These are phyloP conservation scores for Colletotrichum cordylinicola DNA, from an alignment of 2,329 filamentous ascomycete species.

Conservation along the genomic window DNA sequence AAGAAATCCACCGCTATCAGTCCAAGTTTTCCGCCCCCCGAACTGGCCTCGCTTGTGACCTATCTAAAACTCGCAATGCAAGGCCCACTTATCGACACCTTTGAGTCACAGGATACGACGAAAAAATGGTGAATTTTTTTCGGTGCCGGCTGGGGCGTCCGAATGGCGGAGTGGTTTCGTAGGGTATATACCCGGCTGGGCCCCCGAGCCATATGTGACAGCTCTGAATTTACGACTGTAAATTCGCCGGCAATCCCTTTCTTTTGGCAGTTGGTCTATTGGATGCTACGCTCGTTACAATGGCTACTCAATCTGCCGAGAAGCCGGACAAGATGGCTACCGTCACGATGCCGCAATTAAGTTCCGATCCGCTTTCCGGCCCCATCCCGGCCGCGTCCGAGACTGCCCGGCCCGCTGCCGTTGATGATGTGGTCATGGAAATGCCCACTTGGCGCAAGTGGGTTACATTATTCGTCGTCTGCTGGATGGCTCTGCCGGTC, in stretches of 20 bases:
- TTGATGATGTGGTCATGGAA: constrained; percentile 25
- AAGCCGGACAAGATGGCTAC: not conserved
- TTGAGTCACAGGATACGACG: constrained; percentile 6
- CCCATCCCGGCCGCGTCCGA: constrained; percentile 4
- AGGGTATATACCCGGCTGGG: not conserved
- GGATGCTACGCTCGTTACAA: not conserved
- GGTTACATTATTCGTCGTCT: constrained; percentile 23
- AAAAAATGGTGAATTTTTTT: not conserved
- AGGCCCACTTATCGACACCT: constrained; percentile 1
- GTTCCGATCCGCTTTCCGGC: constrained; percentile 3
- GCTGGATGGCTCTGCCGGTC: constrained; percentile 52
- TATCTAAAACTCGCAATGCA: not conserved
- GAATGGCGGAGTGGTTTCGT: not conserved
- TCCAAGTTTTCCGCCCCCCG: not conserved
- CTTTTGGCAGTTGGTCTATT: not conserved
- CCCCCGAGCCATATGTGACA: not conserved
- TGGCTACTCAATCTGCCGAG: not conserved
- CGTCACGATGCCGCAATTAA: not conserved
- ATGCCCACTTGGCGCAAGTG: constrained; percentile 24
- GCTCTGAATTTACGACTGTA: not conserved
- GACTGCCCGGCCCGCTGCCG: constrained; percentile 22
- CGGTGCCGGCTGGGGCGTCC: not conserved
- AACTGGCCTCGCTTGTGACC: not conserved
- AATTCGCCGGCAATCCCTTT: not conserved
- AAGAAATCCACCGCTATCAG: not conserved